Evolutionary conservation across 805 yeast species (phyloP).

Genomic region (Schizosaccharomyces lindneri): DNA sequence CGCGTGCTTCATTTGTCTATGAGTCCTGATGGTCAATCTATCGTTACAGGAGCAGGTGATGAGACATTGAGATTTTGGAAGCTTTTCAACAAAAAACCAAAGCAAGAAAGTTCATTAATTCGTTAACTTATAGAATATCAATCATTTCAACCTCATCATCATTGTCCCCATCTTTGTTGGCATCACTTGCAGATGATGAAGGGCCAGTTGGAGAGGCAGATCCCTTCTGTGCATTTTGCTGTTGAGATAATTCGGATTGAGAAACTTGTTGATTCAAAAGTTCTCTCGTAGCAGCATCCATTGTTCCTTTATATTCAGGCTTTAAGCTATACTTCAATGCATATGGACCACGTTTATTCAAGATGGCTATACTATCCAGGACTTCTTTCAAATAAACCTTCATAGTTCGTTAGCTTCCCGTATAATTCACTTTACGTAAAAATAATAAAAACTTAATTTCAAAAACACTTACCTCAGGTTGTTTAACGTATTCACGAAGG

Average conservation of each 20-base stretch:
- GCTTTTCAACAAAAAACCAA: conserved; percentile 22
- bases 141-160: conserved; percentile 2
- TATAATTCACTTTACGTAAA: background rate
- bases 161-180: conserved; percentile 2
- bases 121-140: conserved; percentile 1
- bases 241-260: background rate
- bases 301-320: conserved; percentile 49
- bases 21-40: conserved; percentile 88
- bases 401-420: background rate
- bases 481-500: conserved; percentile 73
- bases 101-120: background rate
- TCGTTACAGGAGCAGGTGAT: conserved; percentile 96
- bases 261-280: background rate
- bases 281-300: background rate
- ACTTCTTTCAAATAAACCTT: conserved; percentile 62
- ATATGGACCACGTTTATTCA: conserved; percentile 87
- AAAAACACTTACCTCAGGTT: conserved; percentile 37
- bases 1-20: conserved; percentile 71
- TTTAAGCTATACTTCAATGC: conserved; percentile 74
- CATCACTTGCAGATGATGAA: background rate
- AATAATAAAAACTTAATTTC: background rate
- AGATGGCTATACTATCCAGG: conserved; percentile 63
- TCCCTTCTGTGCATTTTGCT: background rate
- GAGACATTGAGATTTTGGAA: conserved; percentile 93
- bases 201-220: background rate